These are phyloP conservation scores for Wickerhamiella occidentalis DNA, from an alignment of 805 yeast species.

Conservation along the genomic window DNA sequence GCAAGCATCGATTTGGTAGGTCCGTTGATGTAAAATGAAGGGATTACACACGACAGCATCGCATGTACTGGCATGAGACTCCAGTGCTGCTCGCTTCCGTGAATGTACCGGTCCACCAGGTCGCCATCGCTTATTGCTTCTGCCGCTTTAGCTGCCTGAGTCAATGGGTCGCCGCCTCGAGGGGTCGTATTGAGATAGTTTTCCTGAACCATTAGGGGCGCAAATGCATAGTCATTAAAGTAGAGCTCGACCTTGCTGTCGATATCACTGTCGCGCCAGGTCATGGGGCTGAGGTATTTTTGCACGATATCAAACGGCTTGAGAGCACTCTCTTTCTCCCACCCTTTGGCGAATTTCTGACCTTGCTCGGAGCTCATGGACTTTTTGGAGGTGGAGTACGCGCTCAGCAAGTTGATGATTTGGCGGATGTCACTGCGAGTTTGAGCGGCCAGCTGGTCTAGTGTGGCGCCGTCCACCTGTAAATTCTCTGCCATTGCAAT, in stretches of 20 bases:
- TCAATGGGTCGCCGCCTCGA: constrained; percentile 39
- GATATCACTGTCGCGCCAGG: constrained; percentile 30
- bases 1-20: constrained; percentile 53
- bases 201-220: constrained; percentile 94
- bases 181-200: constrained; percentile 64
- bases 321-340: constrained; percentile 84
- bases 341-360: constrained; percentile 47
- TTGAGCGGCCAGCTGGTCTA: constrained; percentile 72
- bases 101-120: constrained; percentile 64
- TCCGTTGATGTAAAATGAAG: constrained; percentile 66
- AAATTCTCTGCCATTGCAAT: constrained; percentile 79
- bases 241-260: constrained; percentile 79
- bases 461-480: constrained; percentile 63
- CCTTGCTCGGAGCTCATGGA: constrained; percentile 51
- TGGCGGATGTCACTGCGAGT: constrained; percentile 90
- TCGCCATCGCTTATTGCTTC: constrained; percentile 80
- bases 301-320: constrained; percentile 87
- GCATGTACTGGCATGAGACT: constrained; percentile 86
- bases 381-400: constrained; percentile 65
- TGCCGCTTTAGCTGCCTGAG: constrained; percentile 64
- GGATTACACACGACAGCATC: constrained; percentile 69
- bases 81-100: constrained; percentile 92
- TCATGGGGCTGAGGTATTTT: constrained; percentile 35
- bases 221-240: constrained; percentile 87
- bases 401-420: constrained; percentile 76